Conservation (phyloP, 2,329 filamentous ascomycete genomes). For the Beauveria medogensis region DNA sequence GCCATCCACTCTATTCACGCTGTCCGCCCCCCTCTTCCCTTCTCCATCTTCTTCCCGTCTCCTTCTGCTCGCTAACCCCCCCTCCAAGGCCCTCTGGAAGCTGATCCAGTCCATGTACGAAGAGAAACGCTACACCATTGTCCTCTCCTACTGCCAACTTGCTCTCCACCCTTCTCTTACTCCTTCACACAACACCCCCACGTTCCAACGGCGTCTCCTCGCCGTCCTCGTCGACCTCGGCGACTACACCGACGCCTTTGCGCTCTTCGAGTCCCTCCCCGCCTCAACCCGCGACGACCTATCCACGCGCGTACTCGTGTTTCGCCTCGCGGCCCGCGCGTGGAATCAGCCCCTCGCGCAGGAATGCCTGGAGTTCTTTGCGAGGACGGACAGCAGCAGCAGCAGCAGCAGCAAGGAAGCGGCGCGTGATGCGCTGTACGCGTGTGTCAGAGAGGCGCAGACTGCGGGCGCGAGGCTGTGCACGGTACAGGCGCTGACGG, state of each 20-base stretch:
- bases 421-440: conserved; percentile 58
- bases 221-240: conserved; percentile 53
- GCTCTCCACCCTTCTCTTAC: conserved; percentile 54
- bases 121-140: background rate
- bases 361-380: conserved; percentile 54
- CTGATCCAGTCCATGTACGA: background rate
- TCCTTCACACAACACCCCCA: conserved; percentile 59
- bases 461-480: conserved; percentile 52
- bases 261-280: conserved; percentile 50
- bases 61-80: background rate
- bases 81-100: background rate
- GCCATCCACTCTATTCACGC: background rate
- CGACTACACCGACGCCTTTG: conserved; percentile 18
- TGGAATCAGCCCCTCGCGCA: conserved; percentile 51
- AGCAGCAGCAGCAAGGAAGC: conserved; percentile 29
- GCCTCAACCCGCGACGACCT: conserved; percentile 49
- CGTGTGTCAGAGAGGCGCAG: conserved; percentile 72
- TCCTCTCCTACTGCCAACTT: conserved; percentile 62
- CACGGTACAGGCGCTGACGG: conserved; percentile 33
- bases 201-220: conserved; percentile 65
- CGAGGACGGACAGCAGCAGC: too few species aligned
- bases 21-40: background rate
- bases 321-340: conserved; percentile 58
- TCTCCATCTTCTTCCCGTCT: background rate
- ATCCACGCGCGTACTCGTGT: conserved; percentile 65